Evolutionary conservation across 495 filamentous ascomycete genomes (phyloP).

Genomic region (Annulohypoxylon maeteangense): DNA sequence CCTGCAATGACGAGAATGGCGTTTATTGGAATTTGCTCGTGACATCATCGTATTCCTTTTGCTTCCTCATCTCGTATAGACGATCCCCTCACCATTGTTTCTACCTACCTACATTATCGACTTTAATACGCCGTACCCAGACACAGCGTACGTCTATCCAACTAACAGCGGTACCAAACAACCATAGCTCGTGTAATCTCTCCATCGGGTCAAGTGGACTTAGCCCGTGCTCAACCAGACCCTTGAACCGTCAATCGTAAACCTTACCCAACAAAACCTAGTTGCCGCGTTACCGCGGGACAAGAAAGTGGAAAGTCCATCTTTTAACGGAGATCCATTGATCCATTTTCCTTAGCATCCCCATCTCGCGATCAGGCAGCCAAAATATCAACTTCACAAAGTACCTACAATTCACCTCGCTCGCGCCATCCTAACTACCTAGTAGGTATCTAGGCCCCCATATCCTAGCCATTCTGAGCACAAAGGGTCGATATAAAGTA

Average conservation of each 20-base stretch:
- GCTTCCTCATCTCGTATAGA: background rate
- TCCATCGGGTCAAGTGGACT: background rate
- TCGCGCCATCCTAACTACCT: background rate
- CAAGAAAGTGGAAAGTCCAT: background rate
- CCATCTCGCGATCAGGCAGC: background rate
- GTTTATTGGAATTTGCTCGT: background rate
- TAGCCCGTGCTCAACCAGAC: background rate
- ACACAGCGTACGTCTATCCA: slow-evolving; percentile 16
- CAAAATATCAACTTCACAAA: background rate
- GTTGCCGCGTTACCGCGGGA: background rate
- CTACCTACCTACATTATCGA: background rate
- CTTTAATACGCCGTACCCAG: background rate
- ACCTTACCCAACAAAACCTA: slow-evolving; percentile 3
- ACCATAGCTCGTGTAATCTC: slow-evolving; percentile 12
- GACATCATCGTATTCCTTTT: slow-evolving; percentile 8
- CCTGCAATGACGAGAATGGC: background rate
- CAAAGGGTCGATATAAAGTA: background rate
- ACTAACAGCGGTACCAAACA: background rate
- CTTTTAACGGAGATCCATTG: background rate
- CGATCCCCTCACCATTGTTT: background rate
- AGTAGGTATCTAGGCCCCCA: background rate
- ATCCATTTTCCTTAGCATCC: background rate
- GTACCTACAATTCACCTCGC: background rate
- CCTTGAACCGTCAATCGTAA: background rate
- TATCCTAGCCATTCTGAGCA: background rate